Conservation (phyloP, 768 basidiomycete genomes). For the Rhodotorula taiwanensis region DNA sequence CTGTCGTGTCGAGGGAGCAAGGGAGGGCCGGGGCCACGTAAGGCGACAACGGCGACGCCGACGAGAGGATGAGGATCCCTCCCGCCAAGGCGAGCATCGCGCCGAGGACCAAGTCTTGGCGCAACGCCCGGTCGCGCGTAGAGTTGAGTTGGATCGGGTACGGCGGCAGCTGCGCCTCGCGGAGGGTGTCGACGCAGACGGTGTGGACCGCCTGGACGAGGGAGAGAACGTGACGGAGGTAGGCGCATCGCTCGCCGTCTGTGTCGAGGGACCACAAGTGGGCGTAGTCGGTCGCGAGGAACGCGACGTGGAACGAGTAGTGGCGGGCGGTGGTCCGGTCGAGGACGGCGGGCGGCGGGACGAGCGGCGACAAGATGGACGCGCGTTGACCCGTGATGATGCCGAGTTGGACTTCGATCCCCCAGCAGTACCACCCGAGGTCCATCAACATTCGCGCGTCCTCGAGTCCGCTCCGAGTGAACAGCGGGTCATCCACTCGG, state of each 20-base stretch:
- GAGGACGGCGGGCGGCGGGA: not conserved
- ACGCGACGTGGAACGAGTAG: slow-evolving; percentile 48
- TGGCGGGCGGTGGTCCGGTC: not conserved
- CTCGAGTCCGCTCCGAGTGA: no score
- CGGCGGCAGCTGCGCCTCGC: slow-evolving; percentile 49
- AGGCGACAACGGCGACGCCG: slow-evolving; percentile 1
- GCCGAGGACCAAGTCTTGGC: slow-evolving; percentile 8
- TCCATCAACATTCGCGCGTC: no score
- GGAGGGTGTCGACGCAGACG: slow-evolving; percentile 46
- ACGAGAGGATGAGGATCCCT: slow-evolving; percentile 14
- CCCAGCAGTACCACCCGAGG: slow-evolving; percentile 6
- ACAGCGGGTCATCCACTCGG: no score
- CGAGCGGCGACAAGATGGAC: not conserved
- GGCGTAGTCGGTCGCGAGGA: slow-evolving; percentile 44
- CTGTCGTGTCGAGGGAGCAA: slow-evolving; percentile 22
- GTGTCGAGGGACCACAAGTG: slow-evolving; percentile 18
- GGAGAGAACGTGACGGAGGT: slow-evolving; percentile 55
- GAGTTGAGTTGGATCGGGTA: not conserved
- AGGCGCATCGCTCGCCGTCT: slow-evolving; percentile 48
- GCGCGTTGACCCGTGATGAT: slow-evolving; percentile 5
- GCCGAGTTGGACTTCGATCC: slow-evolving; percentile 16
- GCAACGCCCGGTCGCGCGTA: not conserved
- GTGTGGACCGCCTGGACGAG: slow-evolving; percentile 47
- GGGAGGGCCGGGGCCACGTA: slow-evolving; percentile 9
- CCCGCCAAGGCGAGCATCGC: slow-evolving; percentile 9